A percentile compares a stretch with the other conserved stretches of the same genome.
Evolutionary conservation across 2,329 filamentous ascomycete species (phyloP).

Genomic region (Cercospora sp.): DNA sequence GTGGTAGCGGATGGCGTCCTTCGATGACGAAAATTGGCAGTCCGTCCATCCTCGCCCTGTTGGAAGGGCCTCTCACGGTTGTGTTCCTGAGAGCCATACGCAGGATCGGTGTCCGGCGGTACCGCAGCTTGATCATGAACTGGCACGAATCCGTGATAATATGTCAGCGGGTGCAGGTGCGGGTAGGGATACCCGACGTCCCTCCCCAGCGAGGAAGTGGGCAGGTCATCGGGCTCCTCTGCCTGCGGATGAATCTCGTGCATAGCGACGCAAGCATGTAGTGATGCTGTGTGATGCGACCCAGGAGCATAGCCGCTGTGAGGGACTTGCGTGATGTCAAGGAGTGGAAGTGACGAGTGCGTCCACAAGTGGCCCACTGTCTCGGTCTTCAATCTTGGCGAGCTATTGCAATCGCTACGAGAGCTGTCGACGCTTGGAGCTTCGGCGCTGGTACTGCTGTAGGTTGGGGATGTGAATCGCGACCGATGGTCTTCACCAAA

Average conservation of each 20-base stretch:
- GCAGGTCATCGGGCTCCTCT: conserved; percentile 25
- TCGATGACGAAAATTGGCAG: conserved; percentile 18
- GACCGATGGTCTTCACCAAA: neutral
- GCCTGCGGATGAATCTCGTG: conserved; percentile 30
- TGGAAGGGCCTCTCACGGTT: too few relatives aligned
- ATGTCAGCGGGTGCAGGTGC: too few relatives aligned
- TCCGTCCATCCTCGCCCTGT: neutral
- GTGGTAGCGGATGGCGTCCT: conserved; percentile 18
- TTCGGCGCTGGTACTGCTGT: conserved; percentile 12
- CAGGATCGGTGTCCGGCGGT: too few relatives aligned
- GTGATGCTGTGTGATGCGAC: conserved; percentile 8
- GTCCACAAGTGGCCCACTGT: neutral
- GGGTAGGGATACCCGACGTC: too few relatives aligned
- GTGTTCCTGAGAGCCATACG: too few relatives aligned
- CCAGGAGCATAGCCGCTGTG: neutral
- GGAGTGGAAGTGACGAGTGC: neutral
- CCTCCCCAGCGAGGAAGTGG: neutral
- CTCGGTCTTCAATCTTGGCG: conserved; percentile 10
- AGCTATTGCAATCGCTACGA: conserved; percentile 11
- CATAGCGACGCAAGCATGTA: conserved; percentile 25
- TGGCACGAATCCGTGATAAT: too few relatives aligned
- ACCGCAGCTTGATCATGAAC: too few relatives aligned
- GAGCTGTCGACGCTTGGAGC: conserved; percentile 16
- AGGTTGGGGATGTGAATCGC: conserved; percentile 12
- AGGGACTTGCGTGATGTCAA: conserved; percentile 2